A percentile compares a stretch with the other conserved stretches of the same genome.
phyloP scores from a whole-genome alignment of 495 filamentous ascomycete genomes.

The Pyronema omphalodes region DNA sequence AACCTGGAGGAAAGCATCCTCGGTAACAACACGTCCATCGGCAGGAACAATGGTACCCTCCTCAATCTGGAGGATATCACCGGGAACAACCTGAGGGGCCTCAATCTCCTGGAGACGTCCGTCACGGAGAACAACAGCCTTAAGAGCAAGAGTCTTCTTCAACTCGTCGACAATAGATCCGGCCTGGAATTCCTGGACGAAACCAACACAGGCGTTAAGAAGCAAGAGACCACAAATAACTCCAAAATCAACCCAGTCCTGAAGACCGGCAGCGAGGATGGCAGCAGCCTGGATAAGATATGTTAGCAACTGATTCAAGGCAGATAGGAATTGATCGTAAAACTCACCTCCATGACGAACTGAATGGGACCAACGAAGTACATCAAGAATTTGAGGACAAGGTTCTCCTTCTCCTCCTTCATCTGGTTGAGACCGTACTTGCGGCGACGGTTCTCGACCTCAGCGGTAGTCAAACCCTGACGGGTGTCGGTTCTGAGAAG shows the following conservation, averaged over 20 bases:
- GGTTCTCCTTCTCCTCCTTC: slow-evolving; percentile 73
- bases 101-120: slow-evolving; percentile 52
- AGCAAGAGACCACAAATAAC: slow-evolving; percentile 55
- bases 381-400: slow-evolving; percentile 63
- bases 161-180: slow-evolving; percentile 82
- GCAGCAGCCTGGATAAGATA: slow-evolving; percentile 39
- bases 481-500: slow-evolving; percentile 53
- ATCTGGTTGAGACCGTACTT: slow-evolving; percentile 76
- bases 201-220: slow-evolving; percentile 73
- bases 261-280: slow-evolving; percentile 57
- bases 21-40: slow-evolving; percentile 67
- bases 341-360: slow-evolving; percentile 76
- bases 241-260: slow-evolving; percentile 70
- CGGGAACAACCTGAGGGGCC: slow-evolving; percentile 64
- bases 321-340: slow-evolving; percentile 1
- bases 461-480: slow-evolving; percentile 45
- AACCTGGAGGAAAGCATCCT: slow-evolving; percentile 65
- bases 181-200: slow-evolving; percentile 75
- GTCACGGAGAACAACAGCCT: slow-evolving; percentile 68
- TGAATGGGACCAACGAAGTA: slow-evolving; percentile 86
- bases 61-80: slow-evolving; percentile 76
- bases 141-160: slow-evolving; percentile 76
- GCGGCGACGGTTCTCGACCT: slow-evolving; percentile 49
- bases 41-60: slow-evolving; percentile 84
- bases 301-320: slow-evolving; percentile 7